These are phyloP conservation scores for Kazachstania sp. DNA, from an alignment of 1,139 yeast species.

Conservation along the genomic window DNA sequence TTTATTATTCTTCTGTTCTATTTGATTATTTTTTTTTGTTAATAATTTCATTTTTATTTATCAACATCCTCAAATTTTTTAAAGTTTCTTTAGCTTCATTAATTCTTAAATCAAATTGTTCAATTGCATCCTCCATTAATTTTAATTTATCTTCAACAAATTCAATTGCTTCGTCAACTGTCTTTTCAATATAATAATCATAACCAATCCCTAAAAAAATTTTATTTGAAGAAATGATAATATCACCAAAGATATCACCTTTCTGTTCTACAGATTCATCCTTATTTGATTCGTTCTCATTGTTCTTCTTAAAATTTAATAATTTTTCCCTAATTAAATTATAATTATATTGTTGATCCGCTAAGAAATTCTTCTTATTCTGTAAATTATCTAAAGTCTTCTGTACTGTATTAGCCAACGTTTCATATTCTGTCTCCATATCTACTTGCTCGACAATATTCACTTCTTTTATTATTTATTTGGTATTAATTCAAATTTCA, in stretches of 20 bases:
- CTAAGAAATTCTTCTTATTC: slow-evolving; percentile 25
- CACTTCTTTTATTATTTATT: neutral
- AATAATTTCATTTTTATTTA: slow-evolving; percentile 11
- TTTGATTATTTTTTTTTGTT: slow-evolving; percentile 4
- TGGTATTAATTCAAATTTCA: neutral
- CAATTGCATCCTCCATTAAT: slow-evolving; percentile 35
- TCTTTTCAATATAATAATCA: slow-evolving; percentile 49
- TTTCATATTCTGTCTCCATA: slow-evolving; percentile 8
- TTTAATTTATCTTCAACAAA: slow-evolving; percentile 38
- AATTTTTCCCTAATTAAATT: slow-evolving; percentile 25
- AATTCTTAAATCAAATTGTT: slow-evolving; percentile 37
- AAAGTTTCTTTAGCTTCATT: slow-evolving; percentile 35
- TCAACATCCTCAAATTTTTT: slow-evolving; percentile 32
- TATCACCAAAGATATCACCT: slow-evolving; percentile 31
- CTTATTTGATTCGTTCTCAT: slow-evolving; percentile 3
- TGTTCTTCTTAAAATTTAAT: slow-evolving; percentile 9
- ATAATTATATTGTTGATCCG: slow-evolving; percentile 29
- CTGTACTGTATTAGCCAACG: slow-evolving; percentile 18
- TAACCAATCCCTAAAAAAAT: slow-evolving; percentile 48
- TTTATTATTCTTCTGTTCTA: slow-evolving; percentile 4
- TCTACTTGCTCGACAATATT: neutral
- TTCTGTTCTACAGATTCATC: slow-evolving; percentile 15
- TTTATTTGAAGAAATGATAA: slow-evolving; percentile 30
- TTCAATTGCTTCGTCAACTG: slow-evolving; percentile 37
- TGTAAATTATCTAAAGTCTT: slow-evolving; percentile 25